A percentile compares a stretch with the other conserved stretches of the same genome.
Conservation (phyloP, 2,329 filamentous ascomycete species). For the Arthrinium puccinioides region DNA sequence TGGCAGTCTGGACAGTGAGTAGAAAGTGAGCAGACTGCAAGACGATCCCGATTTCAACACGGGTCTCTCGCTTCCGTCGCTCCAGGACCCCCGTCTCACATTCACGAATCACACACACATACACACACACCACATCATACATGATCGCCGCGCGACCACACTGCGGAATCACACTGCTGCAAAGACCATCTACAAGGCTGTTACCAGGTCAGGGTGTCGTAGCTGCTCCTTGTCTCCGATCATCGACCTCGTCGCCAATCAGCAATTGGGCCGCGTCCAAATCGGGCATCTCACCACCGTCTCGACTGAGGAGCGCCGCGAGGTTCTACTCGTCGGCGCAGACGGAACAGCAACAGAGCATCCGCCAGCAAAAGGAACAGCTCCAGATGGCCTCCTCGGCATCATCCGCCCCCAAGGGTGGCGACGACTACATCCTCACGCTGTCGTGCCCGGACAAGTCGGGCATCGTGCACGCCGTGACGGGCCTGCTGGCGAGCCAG, state of each 20-base stretch:
- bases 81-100: no score
- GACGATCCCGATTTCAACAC: no score
- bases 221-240: background rate
- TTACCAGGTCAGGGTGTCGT: no score
- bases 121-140: no score
- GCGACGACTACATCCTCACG: slow-evolving; percentile 63
- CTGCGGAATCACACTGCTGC: background rate
- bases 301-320: background rate
- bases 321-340: background rate
- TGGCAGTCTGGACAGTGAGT: background rate
- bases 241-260: background rate
- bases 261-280: background rate
- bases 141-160: background rate
- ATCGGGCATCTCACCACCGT: background rate
- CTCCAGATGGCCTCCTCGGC: background rate
- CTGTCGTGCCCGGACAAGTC: slow-evolving; percentile 79
- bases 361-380: slow-evolving; percentile 1
- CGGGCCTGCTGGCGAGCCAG: slow-evolving; percentile 65
- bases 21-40: no score
- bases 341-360: background rate
- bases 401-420: slow-evolving; percentile 1
- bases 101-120: no score
- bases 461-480: slow-evolving; percentile 80
- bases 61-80: no score
- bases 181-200: background rate